These are phyloP conservation scores for Tremella yokohamensis DNA, from an alignment of 768 basidiomycete species.

Conservation along the genomic window DNA sequence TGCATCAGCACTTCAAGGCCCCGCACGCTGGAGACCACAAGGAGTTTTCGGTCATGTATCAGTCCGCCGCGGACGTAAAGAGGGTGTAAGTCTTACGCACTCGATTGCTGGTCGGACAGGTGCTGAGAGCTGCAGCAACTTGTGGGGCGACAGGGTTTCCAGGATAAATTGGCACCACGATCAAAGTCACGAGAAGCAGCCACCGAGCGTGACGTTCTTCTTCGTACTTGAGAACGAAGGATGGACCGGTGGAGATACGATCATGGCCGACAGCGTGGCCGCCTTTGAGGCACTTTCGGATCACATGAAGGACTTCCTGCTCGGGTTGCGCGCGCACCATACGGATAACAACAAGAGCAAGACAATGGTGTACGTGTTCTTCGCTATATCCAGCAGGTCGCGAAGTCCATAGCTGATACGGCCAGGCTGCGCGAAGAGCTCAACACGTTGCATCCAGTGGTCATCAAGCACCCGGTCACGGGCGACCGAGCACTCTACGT, in stretches of 20 bases:
- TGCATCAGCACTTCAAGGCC: constrained; percentile 17
- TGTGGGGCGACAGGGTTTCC: constrained; percentile 8
- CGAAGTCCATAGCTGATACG: not conserved
- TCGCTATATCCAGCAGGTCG: not conserved
- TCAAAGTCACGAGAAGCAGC: constrained; percentile 58
- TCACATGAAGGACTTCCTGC: constrained; percentile 7
- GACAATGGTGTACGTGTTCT: constrained; percentile 1
- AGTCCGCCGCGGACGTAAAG: constrained; percentile 6
- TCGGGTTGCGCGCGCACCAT: constrained; percentile 10
- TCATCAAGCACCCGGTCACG: constrained; percentile 16
- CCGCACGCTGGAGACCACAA: constrained; percentile 7
- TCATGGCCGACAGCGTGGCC: constrained; percentile 8
- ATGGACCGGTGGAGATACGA: constrained; percentile 13
- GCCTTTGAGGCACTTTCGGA: constrained; percentile 7
- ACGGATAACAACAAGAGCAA: constrained; percentile 6
- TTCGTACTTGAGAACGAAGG: not conserved
- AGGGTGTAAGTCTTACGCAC: no score
- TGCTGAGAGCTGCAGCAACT: not conserved
- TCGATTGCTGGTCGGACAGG: no score
- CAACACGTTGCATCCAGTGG: constrained; percentile 11
- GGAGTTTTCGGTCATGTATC: constrained; percentile 19
- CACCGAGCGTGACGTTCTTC: constrained; percentile 51
- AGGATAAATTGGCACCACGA: constrained; percentile 9
- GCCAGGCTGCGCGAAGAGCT: constrained; percentile 10
- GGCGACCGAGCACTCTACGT: constrained; percentile 13